Evolutionary conservation across 2,329 filamentous ascomycete genomes (phyloP), one percentile per base, ranked within the genome.

Genomic region (Alternaria postmessia): DNA sequence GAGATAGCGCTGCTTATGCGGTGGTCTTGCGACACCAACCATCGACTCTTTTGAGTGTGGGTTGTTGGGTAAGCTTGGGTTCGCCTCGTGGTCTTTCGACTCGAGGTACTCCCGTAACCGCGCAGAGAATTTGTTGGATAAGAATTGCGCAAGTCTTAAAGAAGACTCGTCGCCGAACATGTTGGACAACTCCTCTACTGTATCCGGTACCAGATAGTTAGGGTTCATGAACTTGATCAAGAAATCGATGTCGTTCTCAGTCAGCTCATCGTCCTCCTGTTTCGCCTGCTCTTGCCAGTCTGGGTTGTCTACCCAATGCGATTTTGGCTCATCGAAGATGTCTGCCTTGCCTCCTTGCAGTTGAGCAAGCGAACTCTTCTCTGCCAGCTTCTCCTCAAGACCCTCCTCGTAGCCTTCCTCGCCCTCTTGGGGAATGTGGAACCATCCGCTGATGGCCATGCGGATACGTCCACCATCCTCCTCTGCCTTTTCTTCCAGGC

Each of bases 361-460:
- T 81, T 98, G 94, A 80, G 93, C 92, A 66, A 98, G 85, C 71
- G 93, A 94, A 79, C 94, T 98, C 79, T 93, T 93, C 77, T 93
- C 90, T 12, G 92, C 92, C 64, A 96, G 87, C 75, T 90, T 91
- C 81, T 96, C 93, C 78, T 98, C 94, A 55, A 95, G 85, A 4
- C 94, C 95, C 75, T 91, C 84, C 69, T 96, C 88, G 71, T 91
- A 99, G 43, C 95, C 95, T 26, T 96, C 93, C 78, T 99, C 95
- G 57, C 94, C 94, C 69, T 91, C 81, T 80, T 99, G 95, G 0
- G 95, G 95, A 65, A 99, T 98, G 79, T 99, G 95, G 79, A 96
- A 99, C 95, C 95, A 99, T 53, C 95, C 95, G 75, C 93, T 97
- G 75, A 99, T 97, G 51, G 95, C 95, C 94, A 99, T 98, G 68